Percentiles rank a stretch among this genome's conserved stretches.
Conservation (phyloP, 345 rosid species). For the Acer negundo region DNA sequence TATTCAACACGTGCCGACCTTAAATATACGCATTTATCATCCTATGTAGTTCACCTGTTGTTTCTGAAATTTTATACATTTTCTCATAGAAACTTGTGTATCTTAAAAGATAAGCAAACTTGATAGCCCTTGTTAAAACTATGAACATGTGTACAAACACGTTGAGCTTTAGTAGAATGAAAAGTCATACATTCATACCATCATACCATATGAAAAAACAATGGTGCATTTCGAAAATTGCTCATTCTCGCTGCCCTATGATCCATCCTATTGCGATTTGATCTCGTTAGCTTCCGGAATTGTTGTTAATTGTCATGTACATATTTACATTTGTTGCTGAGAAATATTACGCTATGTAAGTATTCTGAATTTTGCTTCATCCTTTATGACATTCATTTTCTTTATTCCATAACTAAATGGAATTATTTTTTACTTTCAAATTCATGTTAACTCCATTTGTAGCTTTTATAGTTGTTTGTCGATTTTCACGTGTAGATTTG, state of each 20-base stretch:
- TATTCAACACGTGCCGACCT: slow-evolving; percentile 61
- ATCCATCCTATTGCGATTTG: neutral
- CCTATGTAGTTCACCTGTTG: neutral
- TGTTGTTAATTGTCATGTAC: neutral
- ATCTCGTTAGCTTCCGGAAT: neutral
- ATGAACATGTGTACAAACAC: slow-evolving; percentile 4
- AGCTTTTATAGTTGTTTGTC: neutral
- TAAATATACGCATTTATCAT: neutral
- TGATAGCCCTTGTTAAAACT: neutral
- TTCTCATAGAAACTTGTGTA: slow-evolving; percentile 1
- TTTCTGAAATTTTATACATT: neutral
- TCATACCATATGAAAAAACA: neutral
- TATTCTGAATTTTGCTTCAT: neutral
- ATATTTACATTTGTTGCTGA: neutral
- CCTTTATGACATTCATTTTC: neutral
- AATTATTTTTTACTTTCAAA: neutral
- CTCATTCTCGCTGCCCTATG: neutral
- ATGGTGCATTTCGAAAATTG: neutral
- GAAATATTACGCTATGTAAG: neutral
- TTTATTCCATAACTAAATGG: neutral
- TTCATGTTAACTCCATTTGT: neutral
- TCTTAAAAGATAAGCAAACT: neutral
- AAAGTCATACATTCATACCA: no score
- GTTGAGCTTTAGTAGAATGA: neutral
- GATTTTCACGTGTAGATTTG: neutral